These are phyloP conservation scores for Cyberlindnera amylophila DNA, from an alignment of 805 yeast species.

Conservation along the genomic window DNA sequence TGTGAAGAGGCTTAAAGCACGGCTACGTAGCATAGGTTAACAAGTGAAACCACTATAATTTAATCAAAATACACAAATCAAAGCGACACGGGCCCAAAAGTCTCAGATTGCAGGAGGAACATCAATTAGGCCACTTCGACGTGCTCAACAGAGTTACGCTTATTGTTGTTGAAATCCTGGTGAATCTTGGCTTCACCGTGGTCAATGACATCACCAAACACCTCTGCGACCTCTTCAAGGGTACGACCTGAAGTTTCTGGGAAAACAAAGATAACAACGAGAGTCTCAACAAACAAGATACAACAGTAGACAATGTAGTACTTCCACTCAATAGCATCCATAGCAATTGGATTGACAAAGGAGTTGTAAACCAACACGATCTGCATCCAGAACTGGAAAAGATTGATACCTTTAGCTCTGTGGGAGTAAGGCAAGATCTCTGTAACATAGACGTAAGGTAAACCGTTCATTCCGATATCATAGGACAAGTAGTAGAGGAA, in stretches of 20 bases:
- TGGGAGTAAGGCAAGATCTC: slow-evolving; percentile 33
- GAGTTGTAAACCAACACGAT: slow-evolving; percentile 27
- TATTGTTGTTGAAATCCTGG: neutral
- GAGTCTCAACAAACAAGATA: slow-evolving; percentile 27
- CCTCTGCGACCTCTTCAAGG: slow-evolving; percentile 35
- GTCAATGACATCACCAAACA: slow-evolving; percentile 21
- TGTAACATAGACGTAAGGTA: slow-evolving; percentile 41
- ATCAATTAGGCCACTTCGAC: neutral
- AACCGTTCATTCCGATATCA: slow-evolving; percentile 39
- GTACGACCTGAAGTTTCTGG: slow-evolving; percentile 36
- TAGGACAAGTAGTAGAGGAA: slow-evolving; percentile 40
- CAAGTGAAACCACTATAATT: too few relatives aligned
- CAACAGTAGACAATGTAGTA: slow-evolving; percentile 33
- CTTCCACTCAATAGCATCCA: slow-evolving; percentile 33
- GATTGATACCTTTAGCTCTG: slow-evolving; percentile 24
- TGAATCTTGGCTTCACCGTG: neutral
- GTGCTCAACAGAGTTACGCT: slow-evolving; percentile 1
- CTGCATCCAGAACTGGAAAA: slow-evolving; percentile 13
- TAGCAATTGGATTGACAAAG: slow-evolving; percentile 34
- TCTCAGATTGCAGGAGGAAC: too few relatives aligned
- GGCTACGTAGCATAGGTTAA: too few relatives aligned
- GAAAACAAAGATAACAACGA: slow-evolving; percentile 28
- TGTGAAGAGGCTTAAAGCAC: too few relatives aligned
- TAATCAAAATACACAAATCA: too few relatives aligned
- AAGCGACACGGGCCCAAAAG: too few relatives aligned